phyloP scores from a whole-genome alignment of 1,139 yeast species.

The Diutina pseudorugosa region DNA sequence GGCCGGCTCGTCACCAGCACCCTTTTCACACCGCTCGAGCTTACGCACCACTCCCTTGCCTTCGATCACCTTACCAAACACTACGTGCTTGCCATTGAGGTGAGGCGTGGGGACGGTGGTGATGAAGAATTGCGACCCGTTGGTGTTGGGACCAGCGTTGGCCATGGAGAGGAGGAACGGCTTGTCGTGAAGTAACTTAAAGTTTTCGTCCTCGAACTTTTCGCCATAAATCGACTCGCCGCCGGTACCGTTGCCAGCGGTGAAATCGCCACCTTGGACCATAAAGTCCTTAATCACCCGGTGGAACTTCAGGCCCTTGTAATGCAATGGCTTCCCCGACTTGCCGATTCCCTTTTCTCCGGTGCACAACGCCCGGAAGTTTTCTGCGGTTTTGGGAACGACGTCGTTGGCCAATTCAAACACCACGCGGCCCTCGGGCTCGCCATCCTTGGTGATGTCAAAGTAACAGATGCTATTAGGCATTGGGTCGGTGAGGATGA shows the following conservation, averaged over 20 bases:
- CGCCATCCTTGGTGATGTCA: constrained; percentile 20
- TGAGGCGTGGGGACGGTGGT: constrained; percentile 11
- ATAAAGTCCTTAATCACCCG: constrained; percentile 10
- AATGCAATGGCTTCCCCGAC: constrained; percentile 48
- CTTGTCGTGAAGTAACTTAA: constrained; percentile 10
- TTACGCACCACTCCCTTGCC: constrained; percentile 10
- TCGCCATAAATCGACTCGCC: constrained; percentile 11
- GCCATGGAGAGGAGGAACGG: constrained; percentile 11
- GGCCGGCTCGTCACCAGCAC: constrained; percentile 12
- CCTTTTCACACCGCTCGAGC: constrained; percentile 10
- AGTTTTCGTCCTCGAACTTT: constrained; percentile 11
- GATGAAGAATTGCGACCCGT: constrained; percentile 11
- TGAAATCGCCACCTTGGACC: constrained; percentile 12
- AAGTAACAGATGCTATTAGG: constrained; percentile 7
- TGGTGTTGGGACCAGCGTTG: constrained; percentile 11
- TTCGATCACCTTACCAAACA: constrained; percentile 11
- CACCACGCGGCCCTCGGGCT: constrained; percentile 54
- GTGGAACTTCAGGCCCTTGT: constrained; percentile 10
- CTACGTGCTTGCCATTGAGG: constrained; percentile 11
- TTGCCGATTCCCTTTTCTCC: constrained; percentile 72
- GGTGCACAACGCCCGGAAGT: constrained; percentile 81
- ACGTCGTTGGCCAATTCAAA: constrained; percentile 68
- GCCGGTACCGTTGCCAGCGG: constrained; percentile 10
- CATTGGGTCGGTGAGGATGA: not conserved
- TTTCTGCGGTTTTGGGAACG: constrained; percentile 89